Evolutionary conservation across 2,329 filamentous ascomycete genomes (phyloP).

Genomic region (Endoconidiophora polonica): DNA sequence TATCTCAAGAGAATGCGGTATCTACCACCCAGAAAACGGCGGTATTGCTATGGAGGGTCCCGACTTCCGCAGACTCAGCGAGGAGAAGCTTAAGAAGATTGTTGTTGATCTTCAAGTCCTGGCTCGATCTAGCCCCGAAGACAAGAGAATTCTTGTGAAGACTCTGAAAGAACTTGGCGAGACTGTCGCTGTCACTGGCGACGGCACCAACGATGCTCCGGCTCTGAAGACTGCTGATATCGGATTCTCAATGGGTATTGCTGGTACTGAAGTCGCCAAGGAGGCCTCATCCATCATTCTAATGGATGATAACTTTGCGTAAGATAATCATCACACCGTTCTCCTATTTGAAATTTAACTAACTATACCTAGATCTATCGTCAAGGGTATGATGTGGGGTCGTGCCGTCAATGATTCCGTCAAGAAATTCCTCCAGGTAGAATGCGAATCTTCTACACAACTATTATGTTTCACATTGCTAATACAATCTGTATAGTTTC

Average conservation of each 20-base stretch:
- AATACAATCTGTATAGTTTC: conserved; percentile 24
- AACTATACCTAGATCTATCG: conserved; percentile 22
- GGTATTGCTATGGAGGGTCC: conserved; percentile 54
- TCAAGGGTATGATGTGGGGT: conserved; percentile 46
- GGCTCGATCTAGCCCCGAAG: conserved; percentile 48
- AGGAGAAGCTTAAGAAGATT: conserved; percentile 39
- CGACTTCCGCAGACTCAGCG: conserved; percentile 43
- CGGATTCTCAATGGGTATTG: conserved; percentile 45
- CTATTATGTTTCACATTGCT: not conserved
- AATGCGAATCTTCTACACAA: conserved; percentile 4
- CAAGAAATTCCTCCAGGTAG: conserved; percentile 43
- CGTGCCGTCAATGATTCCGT: conserved; percentile 46
- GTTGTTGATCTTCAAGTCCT: conserved; percentile 46
- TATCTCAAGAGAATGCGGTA: conserved; percentile 58
- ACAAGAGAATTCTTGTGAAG: conserved; percentile 46
- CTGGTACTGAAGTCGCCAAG: conserved; percentile 45
- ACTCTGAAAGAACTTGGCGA: conserved; percentile 45
- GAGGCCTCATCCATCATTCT: conserved; percentile 46
- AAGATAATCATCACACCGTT: conserved; percentile 15
- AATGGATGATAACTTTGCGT: conserved; percentile 35
- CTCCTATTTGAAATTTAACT: not conserved
- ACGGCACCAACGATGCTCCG: conserved; percentile 45
- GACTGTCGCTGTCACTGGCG: conserved; percentile 41
- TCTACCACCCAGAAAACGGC: conserved; percentile 33
- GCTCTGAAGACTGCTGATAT: conserved; percentile 45